Percentiles rank a stretch among this genome's conserved stretches.
phyloP scores from a whole-genome alignment of 2,329 filamentous ascomycete species.

The Penicillium sp. region DNA sequence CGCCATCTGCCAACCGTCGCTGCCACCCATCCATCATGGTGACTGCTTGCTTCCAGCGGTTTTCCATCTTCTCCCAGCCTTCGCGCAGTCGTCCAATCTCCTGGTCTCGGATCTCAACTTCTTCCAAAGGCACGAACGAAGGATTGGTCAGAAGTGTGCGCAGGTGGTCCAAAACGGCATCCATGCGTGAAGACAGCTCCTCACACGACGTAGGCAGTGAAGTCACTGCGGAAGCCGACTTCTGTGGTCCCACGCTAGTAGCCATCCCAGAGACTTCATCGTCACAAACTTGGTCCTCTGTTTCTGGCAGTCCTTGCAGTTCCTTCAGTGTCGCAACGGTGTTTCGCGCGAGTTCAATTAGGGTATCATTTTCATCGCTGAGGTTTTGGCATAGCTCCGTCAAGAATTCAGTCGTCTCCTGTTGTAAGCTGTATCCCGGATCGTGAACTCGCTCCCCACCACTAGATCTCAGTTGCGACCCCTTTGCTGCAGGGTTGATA shows the following conservation, averaged over 20 bases:
- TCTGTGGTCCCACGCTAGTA: constrained; percentile 28
- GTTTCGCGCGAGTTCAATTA: constrained; percentile 72
- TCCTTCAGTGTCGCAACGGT: constrained; percentile 71
- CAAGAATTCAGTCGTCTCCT: constrained; percentile 89
- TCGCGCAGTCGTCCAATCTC: constrained; percentile 82
- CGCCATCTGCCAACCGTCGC: constrained; percentile 65
- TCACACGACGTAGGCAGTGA: constrained; percentile 66
- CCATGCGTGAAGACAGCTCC: constrained; percentile 71
- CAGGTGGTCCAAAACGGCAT: constrained; percentile 77
- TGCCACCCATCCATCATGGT: constrained; percentile 92
- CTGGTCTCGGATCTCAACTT: constrained; percentile 88
- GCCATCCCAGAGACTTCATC: constrained; percentile 38
- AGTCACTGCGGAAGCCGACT: constrained; percentile 38
- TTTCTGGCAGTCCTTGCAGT: constrained; percentile 56
- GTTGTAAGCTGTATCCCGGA: constrained; percentile 70
- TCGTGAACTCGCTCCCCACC: constrained; percentile 53
- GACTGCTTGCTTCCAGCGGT: constrained; percentile 85
- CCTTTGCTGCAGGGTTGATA: constrained; percentile 48
- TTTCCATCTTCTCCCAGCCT: constrained; percentile 93
- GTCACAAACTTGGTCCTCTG: constrained; percentile 35
- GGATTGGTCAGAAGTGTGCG: constrained; percentile 87
- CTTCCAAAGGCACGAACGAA: constrained; percentile 92
- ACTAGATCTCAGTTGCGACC: constrained; percentile 34
- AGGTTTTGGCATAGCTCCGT: constrained; percentile 80
- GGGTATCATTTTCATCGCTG: constrained; percentile 87